Conservation (phyloP, 257 asterid genomes). For the Datura wrightii region DNA sequence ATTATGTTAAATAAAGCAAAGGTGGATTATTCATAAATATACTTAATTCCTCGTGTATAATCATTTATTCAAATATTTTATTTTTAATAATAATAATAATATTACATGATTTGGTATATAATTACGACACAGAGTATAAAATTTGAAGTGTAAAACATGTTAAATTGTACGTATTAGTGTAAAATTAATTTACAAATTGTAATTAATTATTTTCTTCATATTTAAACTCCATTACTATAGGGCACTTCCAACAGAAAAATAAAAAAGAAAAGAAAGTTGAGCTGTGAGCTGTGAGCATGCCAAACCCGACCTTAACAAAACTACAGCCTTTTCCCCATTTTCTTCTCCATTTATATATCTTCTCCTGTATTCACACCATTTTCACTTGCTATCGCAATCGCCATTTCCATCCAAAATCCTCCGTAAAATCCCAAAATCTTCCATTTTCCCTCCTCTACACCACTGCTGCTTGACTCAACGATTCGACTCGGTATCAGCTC, state of each 20-base stretch:
- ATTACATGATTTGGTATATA: too few species aligned
- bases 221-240: neutral
- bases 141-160: too few species aligned
- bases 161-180: too few species aligned
- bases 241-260: neutral
- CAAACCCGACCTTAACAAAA: neutral
- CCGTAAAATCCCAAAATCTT: neutral
- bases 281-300: neutral
- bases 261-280: neutral
- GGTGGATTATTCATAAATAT: too few species aligned
- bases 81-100: too few species aligned
- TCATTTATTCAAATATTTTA: too few species aligned
- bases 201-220: neutral
- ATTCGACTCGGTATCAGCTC: slow-evolving; percentile 21
- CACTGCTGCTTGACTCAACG: neutral
- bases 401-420: neutral
- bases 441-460: neutral
- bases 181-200: too few species aligned
- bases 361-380: slow-evolving; percentile 44
- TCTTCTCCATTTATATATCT: neutral
- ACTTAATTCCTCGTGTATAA: too few species aligned
- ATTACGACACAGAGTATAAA: too few species aligned
- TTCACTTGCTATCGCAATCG: slow-evolving; percentile 32
- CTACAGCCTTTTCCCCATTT: neutral
- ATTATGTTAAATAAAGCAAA: too few species aligned